These are phyloP conservation scores for Oehlia diaphana DNA, from an alignment of 192 early-diverging fungal species.

Conservation along the genomic window DNA sequence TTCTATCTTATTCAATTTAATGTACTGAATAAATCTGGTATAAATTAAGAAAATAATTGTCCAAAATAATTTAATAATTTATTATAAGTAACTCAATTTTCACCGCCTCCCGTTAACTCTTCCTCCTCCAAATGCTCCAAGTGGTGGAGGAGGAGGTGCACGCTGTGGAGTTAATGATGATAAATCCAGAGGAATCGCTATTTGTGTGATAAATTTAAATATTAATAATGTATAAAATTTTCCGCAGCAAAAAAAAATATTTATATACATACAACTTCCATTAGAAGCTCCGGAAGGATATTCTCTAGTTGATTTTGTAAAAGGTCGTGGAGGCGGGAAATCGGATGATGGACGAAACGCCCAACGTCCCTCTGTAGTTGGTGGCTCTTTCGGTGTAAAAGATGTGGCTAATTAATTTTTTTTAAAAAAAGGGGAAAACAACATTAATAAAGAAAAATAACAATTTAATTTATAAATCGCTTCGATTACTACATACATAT, in stretches of 20 bases:
- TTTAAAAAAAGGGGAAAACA: not conserved
- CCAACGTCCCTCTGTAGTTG: constrained; percentile 47
- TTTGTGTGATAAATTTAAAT: not conserved
- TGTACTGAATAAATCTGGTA: too few species aligned
- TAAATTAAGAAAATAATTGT: too few species aligned
- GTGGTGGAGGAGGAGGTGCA: not conserved
- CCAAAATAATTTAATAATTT: too few species aligned
- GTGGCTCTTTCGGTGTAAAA: constrained; percentile 36
- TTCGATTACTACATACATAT: not conserved
- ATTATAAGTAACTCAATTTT: not conserved
- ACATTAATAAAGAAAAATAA: constrained; percentile 6
- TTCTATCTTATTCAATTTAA: too few species aligned
- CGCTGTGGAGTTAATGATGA: not conserved
- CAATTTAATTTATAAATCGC: not conserved
- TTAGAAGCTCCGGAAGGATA: not conserved
- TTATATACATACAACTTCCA: not conserved
- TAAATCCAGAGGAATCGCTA: not conserved
- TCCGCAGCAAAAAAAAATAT: not conserved
- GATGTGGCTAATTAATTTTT: not conserved
- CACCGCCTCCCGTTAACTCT: not conserved
- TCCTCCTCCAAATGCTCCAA: not conserved
- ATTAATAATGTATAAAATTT: not conserved
- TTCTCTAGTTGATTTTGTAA: not conserved
- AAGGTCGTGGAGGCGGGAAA: constrained; percentile 37
- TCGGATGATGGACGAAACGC: constrained; percentile 37